These are phyloP conservation scores for Lophiostoma macrostomum DNA, from an alignment of 495 filamentous ascomycete genomes.

Conservation along the genomic window DNA sequence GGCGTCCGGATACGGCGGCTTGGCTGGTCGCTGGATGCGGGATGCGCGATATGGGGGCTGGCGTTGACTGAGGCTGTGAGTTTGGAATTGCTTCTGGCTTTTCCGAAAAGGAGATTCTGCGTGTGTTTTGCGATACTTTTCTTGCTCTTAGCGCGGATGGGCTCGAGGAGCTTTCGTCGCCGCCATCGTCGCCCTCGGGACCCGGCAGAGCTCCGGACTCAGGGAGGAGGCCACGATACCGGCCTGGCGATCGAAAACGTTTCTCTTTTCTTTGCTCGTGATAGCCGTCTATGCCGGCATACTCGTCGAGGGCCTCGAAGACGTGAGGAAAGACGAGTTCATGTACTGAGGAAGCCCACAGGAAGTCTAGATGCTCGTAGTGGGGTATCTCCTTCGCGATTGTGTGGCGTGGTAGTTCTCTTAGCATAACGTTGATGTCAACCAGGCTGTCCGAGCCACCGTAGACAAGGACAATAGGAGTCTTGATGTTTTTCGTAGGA, in stretches of 20 bases:
- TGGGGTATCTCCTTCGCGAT: constrained; percentile 78
- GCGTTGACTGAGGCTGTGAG: constrained; percentile 1
- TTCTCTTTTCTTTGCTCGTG: constrained; percentile 15
- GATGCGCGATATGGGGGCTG: constrained; percentile 12
- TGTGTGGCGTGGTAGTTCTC: constrained; percentile 79
- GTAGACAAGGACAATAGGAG: constrained; percentile 88
- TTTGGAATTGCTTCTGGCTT: neutral
- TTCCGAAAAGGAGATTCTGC: constrained; percentile 8
- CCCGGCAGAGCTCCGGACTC: constrained; percentile 19
- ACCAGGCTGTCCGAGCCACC: constrained; percentile 91
- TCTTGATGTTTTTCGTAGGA: constrained; percentile 94
- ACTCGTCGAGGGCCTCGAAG: constrained; percentile 70
- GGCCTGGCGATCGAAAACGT: constrained; percentile 15
- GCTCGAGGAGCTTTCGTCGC: constrained; percentile 25
- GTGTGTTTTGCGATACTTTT: constrained; percentile 25
- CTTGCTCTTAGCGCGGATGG: constrained; percentile 10
- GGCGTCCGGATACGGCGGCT: constrained; percentile 6
- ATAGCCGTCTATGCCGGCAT: constrained; percentile 15
- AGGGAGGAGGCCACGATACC: constrained; percentile 16
- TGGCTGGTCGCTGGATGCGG: constrained; percentile 17
- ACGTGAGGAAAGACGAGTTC: constrained; percentile 83
- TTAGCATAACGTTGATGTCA: constrained; percentile 90
- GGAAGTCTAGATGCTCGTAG: constrained; percentile 94
- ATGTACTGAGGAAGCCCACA: constrained; percentile 89
- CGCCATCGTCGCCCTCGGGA: constrained; percentile 25